Conservation (phyloP, 1,284 basidiomycete species). For the Sporisorium reilianum region DNA sequence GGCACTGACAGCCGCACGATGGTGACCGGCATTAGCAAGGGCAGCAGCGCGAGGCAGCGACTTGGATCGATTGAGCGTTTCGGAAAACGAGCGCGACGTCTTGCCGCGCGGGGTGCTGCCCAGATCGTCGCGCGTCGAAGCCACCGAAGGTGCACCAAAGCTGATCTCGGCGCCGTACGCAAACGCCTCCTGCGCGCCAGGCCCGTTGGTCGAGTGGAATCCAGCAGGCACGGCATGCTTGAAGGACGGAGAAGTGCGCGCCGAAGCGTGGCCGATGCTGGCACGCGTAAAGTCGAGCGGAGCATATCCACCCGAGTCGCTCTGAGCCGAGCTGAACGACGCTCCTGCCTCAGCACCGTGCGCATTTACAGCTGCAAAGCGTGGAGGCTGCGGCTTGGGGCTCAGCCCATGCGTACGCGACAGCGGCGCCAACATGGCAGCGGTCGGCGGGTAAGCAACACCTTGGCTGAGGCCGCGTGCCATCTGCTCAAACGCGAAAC, state of each 20-base stretch:
- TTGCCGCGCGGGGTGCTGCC: conserved; percentile 41
- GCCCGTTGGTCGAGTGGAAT: conserved; percentile 14
- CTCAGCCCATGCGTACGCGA: conserved; percentile 62
- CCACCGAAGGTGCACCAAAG: conserved; percentile 43
- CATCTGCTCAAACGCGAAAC: conserved; percentile 67
- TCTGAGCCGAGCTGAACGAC: conserved; percentile 49
- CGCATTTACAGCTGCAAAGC: conserved; percentile 21
- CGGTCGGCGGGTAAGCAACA: conserved; percentile 58
- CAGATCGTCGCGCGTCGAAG: conserved; percentile 37
- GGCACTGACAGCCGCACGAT: conserved; percentile 1
- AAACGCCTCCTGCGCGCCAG: conserved; percentile 51
- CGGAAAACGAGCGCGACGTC: conserved; percentile 53
- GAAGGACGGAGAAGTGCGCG: conserved; percentile 54
- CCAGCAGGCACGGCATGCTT: conserved; percentile 46
- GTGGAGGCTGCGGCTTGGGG: conserved; percentile 48
- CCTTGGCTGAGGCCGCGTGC: conserved; percentile 61
- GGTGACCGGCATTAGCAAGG: conserved; percentile 25
- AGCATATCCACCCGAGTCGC: conserved; percentile 48
- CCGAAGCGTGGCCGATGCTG: conserved; percentile 50
- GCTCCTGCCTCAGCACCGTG: conserved; percentile 18
- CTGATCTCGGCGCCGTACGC: conserved; percentile 61
- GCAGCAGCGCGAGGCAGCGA: conserved; percentile 45
- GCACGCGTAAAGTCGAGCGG: conserved; percentile 34
- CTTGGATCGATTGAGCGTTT: conserved; percentile 58
- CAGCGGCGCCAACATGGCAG: conserved; percentile 65